Evolutionary conservation across 2,329 filamentous ascomycete genomes (phyloP), one percentile per base, ranked within the genome.

Genomic region (Ophioceras dolichostomum): DNA sequence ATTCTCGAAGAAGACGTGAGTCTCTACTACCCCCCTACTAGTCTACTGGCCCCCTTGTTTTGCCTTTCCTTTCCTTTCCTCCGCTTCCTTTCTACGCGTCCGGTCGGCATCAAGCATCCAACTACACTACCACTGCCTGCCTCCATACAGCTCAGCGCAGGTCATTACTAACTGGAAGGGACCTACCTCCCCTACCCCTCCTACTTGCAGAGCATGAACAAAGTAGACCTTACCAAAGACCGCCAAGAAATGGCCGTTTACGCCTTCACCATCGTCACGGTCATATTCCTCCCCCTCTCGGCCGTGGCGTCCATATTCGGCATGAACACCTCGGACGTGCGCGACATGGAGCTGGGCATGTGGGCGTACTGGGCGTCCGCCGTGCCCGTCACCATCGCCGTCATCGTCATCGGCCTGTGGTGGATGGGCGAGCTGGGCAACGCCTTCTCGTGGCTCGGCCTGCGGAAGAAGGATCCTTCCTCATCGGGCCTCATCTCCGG

Each of bases 281-380:
- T 66, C 40, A 47, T 70, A 32, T 70, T 69, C 43, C 47, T 70
- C 10, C 65, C 67, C 1, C 53, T 69, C 6, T 59, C 58, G 35
- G 54, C 63, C 20, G 56, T 69, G 3, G 60, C 64, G 10, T 64
- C 61, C 46, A 60, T 69, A 39, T 66, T 72, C 43, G 67, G 68
- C 38, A 71, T 72, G 65, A 70, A 72, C 47, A 67, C 65, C 4
- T 53, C 51, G 34, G 68, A 70, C 44, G 54, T 71, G 4, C 59
- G 66, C 19, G 60, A 70, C 43, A 66, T 68, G 59, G 53, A 62
- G n/a, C 49, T 51, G 8, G 53, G 54, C 4, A 65, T 70, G 49
- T 66, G 64, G 61, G 46, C 62, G 3, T 73, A 67, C 49, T 73
- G 68, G 68, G 58, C 55, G 2, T 56, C 61, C 1, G 64, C 67